Evolutionary conservation across 2,329 filamentous ascomycete genomes (phyloP), one percentile per base, ranked within the genome.

Genomic region (Xylariales sp.): DNA sequence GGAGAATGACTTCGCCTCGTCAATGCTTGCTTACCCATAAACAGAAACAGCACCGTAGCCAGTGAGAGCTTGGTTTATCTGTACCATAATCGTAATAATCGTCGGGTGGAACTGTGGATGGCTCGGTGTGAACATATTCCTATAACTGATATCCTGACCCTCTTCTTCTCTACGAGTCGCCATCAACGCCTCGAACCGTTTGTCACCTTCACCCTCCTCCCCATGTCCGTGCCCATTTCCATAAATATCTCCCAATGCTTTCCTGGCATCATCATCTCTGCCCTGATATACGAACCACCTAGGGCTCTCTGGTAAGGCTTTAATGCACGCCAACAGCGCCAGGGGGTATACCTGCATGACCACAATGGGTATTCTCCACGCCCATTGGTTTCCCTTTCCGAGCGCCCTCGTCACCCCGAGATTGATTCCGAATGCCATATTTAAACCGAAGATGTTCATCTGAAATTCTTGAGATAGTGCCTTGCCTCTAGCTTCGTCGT

Each of bases 381-480:
- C 76, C 77, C 76, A 81, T 49, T 81, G 65, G 46, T 62, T 73
- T 6, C 59, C 52, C 46, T 80, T 79, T 4, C 76, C 75, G 4
- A 81, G 61, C 1, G 54, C 52, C 5, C 69, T 55, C 0, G 76
- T 81, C 3, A 77, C 65, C 1, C 58, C 64, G 2, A 81, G 58
- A 46, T 81, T 82, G 53, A 81, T 71, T 0, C 62, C 69, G 52
- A 80, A 81, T 0, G 76, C 77, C 67, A 78, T 70, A 41, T 79
- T 66, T 3, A 83, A 55, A 0, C 78, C 76, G 40, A 80, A 75
- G 44, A 82, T 81, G 46, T 83, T 83, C 54, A 70, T 72, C 52
- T 81, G 77, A 48, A 82, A 82, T 47, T 81, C 76, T 49, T 82
- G 74, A 2, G 76, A 76, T 29, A 82, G 54, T 2, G 77, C 74